Base-by-base conservation (phyloP, 352 stramenopile genomes). In the Pythium scleroteichum region DNA sequence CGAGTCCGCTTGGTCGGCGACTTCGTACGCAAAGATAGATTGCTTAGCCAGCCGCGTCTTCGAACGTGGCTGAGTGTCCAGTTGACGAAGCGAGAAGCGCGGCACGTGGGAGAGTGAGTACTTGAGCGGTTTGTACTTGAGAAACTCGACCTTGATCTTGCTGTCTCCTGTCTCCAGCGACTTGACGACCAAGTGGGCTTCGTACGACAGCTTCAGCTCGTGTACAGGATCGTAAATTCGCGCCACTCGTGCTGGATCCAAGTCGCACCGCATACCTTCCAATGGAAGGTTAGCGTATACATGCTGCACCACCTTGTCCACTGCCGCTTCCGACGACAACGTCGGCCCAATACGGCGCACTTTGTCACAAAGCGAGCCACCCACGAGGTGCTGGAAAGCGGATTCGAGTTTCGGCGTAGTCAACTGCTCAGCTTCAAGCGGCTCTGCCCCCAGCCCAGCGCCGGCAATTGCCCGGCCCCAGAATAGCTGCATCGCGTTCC, bases 111-210 rank as follows among this genome's bases (percentile, higher is more conserved):
- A 67, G 29, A 78, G 69, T 4, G 76, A 87, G 59, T 92, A 92
- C 59, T 85, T 76, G 17, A 92, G 65, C 3, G 82, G 82, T 58
- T 92, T 92, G 71, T 92, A 92, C 65, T 88, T 92, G 56, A 89
- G 20, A 33, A 42, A 64, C 35, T 69, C 73, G 20, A 55, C 53
- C 39, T 48, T 58, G 22, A 10, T 17, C 8, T 48, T 47, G 26
- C 17, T 20, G 0, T 55, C 60, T 10, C 23, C 54, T 7, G 53
- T 41, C 3, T 66, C 76, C 9, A 87, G 32, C 44, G 79, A 72
- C 24, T 80, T 74, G n/a, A 89, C 71, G 14, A 86, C 79, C 40
- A 85, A 27, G 22, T 82, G 64, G 1, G 76, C 82, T 35, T 92
- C 85, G 50, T 92, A 90, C 19, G 76, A 90, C 10, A 94, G 62